These are phyloP conservation scores for Neopestalotiopsis rosae DNA, from an alignment of 2,329 filamentous ascomycete species.

Conservation along the genomic window DNA sequence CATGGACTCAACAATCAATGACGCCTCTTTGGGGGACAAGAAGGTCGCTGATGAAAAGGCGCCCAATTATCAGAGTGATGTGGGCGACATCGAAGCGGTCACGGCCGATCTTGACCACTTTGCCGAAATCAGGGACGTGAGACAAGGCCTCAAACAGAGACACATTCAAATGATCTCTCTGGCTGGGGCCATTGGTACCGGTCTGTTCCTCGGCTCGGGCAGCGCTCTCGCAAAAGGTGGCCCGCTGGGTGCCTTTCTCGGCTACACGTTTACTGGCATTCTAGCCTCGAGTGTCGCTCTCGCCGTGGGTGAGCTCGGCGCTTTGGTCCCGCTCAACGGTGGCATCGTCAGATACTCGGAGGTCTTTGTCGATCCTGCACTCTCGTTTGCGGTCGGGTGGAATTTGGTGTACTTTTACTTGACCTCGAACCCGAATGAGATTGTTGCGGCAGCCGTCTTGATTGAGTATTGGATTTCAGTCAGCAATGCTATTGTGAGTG, in stretches of 20 bases:
- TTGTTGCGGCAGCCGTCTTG: slow-evolving; percentile 34
- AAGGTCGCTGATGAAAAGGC: neutral
- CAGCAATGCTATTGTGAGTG: slow-evolving; percentile 26
- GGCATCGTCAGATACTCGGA: slow-evolving; percentile 41
- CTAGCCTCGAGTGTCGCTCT: slow-evolving; percentile 39
- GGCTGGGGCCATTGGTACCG: slow-evolving; percentile 46
- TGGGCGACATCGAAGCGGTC: neutral
- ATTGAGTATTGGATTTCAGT: slow-evolving; percentile 21
- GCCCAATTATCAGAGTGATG: neutral
- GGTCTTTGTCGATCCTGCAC: slow-evolving; percentile 42
- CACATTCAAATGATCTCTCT: slow-evolving; percentile 58
- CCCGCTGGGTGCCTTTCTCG: slow-evolving; percentile 43
- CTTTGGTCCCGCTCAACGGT: slow-evolving; percentile 43
- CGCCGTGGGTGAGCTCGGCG: slow-evolving; percentile 41
- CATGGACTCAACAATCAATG: neutral
- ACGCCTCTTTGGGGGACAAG: neutral
- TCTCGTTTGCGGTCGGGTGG: slow-evolving; percentile 37
- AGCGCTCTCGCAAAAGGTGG: slow-evolving; percentile 61
- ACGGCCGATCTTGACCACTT: slow-evolving; percentile 26
- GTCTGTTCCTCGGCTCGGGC: slow-evolving; percentile 71
- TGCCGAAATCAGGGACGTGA: slow-evolving; percentile 41
- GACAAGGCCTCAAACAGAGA: slow-evolving; percentile 44
- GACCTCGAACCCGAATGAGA: slow-evolving; percentile 36
- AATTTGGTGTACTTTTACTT: slow-evolving; percentile 39
- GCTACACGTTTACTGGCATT: slow-evolving; percentile 43